A percentile compares a stretch with the other conserved stretches of the same genome.
These are phyloP conservation scores for Amaranthus cruentus DNA, from an alignment of 148 eudicot genomes.

Conservation along the genomic window DNA sequence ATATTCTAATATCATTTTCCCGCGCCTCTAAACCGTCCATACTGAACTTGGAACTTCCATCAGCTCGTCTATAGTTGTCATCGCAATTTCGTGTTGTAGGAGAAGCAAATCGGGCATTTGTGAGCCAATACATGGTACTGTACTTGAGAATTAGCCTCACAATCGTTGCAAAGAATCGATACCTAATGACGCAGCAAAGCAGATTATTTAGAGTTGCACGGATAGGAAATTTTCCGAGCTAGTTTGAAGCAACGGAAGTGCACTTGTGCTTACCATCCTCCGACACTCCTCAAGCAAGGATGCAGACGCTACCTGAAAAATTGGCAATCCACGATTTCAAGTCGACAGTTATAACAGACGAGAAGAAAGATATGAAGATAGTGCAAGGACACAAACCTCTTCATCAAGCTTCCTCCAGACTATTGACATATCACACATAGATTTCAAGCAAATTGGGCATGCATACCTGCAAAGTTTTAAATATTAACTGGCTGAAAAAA, in stretches of 20 bases:
- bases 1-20: not conserved
- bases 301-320: conserved; percentile 47
- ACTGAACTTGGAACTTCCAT: conserved; percentile 23
- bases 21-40: not conserved
- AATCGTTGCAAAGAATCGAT: conserved; percentile 77
- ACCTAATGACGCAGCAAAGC: conserved; percentile 32
- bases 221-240: not conserved
- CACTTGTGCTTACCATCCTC: conserved; percentile 40
- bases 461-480: conserved; percentile 38
- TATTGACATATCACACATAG: conserved; percentile 43
- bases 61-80: conserved; percentile 24
- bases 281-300: conserved; percentile 54
- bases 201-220: not conserved
- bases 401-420: conserved; percentile 51
- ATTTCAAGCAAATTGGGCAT: conserved; percentile 54
- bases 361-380: not conserved
- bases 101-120: conserved; percentile 57
- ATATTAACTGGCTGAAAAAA: conserved; percentile 19
- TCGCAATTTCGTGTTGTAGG: conserved; percentile 69
- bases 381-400: conserved; percentile 27
- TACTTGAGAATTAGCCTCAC: conserved; percentile 51
- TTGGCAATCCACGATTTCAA: not conserved
- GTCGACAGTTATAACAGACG: not conserved
- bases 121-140: conserved; percentile 60
- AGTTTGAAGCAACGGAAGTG: not conserved